Evolutionary conservation across 1,139 yeast genomes (phyloP).

Genomic region (Blastobotrys raffinosifermentans): DNA sequence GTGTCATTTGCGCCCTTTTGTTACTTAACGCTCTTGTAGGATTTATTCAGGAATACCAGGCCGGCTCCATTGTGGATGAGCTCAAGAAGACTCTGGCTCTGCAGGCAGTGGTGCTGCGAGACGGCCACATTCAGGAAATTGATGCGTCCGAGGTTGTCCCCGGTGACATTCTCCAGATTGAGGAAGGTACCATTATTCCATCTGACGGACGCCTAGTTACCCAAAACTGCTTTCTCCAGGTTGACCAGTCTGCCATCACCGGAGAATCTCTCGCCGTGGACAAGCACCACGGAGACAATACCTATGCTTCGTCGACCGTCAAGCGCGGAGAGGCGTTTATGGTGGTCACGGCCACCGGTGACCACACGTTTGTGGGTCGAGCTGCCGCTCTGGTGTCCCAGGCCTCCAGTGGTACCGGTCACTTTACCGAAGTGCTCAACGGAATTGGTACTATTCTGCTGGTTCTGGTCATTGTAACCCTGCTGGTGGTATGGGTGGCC

Average conservation of each 20-base stretch:
- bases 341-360: conserved; percentile 96
- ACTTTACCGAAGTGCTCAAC: conserved; percentile 95
- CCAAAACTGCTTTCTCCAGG: conserved; percentile 83
- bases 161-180: conserved; percentile 72
- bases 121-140: conserved; percentile 57
- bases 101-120: conserved; percentile 59
- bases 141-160: conserved; percentile 70
- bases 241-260: conserved; percentile 96
- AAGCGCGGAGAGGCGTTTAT: conserved; percentile 96
- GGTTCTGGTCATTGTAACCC: conserved; percentile 82
- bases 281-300: conserved; percentile 81
- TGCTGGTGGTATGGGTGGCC: conserved; percentile 88
- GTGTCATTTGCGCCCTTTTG: conserved; percentile 89
- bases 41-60: conserved; percentile 88
- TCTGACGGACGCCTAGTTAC: conserved; percentile 93
- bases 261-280: conserved; percentile 98
- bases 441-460: conserved; percentile 93
- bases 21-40: conserved; percentile 90
- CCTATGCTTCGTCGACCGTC: conserved; percentile 92
- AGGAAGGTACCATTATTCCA: conserved; percentile 75
- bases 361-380: conserved; percentile 86
- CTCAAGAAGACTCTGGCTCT: conserved; percentile 39
- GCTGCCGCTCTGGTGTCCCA: conserved; percentile 96
- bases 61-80: conserved; percentile 43
- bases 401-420: conserved; percentile 92